phyloP scores from a whole-genome alignment of 768 basidiomycete genomes.

The Pleurotus salmoneostramineus region DNA sequence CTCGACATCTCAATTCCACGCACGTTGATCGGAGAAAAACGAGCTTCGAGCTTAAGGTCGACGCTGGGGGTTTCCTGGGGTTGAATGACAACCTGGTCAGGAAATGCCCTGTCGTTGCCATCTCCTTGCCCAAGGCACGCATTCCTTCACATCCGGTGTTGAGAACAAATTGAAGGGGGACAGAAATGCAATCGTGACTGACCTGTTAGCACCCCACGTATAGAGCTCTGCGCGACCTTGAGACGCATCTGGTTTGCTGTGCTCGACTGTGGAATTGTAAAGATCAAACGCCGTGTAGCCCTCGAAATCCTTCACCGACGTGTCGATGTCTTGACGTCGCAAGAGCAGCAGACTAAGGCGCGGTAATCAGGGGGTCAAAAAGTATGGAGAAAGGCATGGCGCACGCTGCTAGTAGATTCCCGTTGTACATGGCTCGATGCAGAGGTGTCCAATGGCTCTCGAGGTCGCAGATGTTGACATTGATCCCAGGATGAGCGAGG shows the following conservation, averaged over 20 bases:
- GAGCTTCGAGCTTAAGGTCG: constrained; percentile 28
- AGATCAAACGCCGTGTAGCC: constrained; percentile 91
- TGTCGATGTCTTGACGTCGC: constrained; percentile 70
- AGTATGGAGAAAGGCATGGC: constrained; percentile 3
- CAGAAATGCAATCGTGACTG: not conserved
- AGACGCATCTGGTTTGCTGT: constrained; percentile 51
- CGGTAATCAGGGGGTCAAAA: constrained; percentile 16
- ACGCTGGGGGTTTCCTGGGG: constrained; percentile 25
- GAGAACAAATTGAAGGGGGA: constrained; percentile 10
- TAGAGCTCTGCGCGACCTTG: constrained; percentile 55
- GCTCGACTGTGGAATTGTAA: constrained; percentile 85
- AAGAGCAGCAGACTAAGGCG: constrained; percentile 63
- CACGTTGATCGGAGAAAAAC: constrained; percentile 63
- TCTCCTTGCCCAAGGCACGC: constrained; percentile 86
- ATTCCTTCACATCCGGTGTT: constrained; percentile 45
- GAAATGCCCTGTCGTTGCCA: constrained; percentile 68
- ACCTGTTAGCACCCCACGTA: constrained; percentile 25
- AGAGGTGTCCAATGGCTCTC: constrained; percentile 93
- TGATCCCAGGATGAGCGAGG: constrained; percentile 69
- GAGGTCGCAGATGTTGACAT: constrained; percentile 74
- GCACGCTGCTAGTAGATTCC: constrained; percentile 69
- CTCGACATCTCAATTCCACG: constrained; percentile 77
- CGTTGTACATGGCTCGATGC: constrained; percentile 81
- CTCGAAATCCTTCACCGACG: constrained; percentile 73
- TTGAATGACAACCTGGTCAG: constrained; percentile 68